These are phyloP conservation scores for Fomitopsis palustris DNA, from an alignment of 1,284 basidiomycete species.

Conservation along the genomic window DNA sequence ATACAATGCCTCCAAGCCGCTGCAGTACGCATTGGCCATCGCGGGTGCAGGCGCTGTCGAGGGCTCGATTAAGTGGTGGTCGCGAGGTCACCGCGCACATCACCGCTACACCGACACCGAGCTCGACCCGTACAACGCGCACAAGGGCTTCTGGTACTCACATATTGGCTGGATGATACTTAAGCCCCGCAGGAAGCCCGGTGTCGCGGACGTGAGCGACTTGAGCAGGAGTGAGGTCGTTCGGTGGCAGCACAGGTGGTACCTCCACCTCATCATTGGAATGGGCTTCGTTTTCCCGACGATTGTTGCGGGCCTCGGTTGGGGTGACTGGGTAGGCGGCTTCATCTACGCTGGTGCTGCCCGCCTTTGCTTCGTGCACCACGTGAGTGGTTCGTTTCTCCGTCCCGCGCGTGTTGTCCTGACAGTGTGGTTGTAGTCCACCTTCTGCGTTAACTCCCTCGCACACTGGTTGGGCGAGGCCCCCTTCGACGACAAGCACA, in stretches of 20 bases:
- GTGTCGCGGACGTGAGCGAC: constrained; percentile 87
- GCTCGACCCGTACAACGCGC: constrained; percentile 91
- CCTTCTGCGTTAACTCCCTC: constrained; percentile 94
- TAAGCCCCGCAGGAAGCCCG: constrained; percentile 85
- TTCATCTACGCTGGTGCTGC: constrained; percentile 85
- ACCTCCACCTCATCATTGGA: constrained; percentile 66
- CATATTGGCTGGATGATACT: constrained; percentile 94
- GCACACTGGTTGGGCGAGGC: constrained; percentile 93
- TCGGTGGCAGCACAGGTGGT: constrained; percentile 86
- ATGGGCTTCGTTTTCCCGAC: constrained; percentile 80
- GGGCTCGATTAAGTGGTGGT: constrained; percentile 95
- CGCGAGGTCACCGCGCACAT: constrained; percentile 90
- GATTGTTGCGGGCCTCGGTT: constrained; percentile 76
- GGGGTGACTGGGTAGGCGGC: constrained; percentile 85
- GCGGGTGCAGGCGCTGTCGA: constrained; percentile 86
- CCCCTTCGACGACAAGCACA: constrained; percentile 94
- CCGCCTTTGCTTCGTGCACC: constrained; percentile 85
- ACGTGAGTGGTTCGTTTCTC: constrained; percentile 49
- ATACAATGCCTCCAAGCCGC: constrained; percentile 81
- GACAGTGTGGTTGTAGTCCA: constrained; percentile 51
- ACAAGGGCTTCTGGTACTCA: constrained; percentile 77
- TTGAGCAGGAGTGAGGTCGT: constrained; percentile 76
- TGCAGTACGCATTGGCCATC: constrained; percentile 78
- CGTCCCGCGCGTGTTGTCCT: constrained; percentile 4
- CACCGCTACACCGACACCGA: constrained; percentile 96